Conservation (phyloP, 345 rosid genomes). For the Citrus cavaleriei region DNA sequence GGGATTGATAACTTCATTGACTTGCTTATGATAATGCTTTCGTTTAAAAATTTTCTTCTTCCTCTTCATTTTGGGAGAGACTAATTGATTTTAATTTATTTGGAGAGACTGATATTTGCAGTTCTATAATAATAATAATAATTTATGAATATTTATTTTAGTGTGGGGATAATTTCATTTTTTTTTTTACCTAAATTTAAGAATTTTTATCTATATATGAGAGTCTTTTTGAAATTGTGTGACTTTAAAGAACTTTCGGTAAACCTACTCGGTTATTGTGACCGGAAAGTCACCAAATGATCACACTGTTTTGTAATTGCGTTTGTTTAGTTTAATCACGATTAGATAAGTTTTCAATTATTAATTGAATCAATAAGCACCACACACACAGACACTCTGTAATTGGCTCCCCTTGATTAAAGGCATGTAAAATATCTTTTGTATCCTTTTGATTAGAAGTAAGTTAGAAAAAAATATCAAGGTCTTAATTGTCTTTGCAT, state of each 20-base stretch:
- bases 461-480: background rate
- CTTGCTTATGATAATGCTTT: background rate
- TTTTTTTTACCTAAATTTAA: too few species aligned
- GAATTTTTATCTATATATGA: too few species aligned
- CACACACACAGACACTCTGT: background rate
- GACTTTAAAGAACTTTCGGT: too few species aligned
- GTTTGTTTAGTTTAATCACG: background rate
- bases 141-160: too few species aligned
- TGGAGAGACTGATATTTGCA: background rate
- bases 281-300: background rate
- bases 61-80: background rate
- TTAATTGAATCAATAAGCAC: background rate
- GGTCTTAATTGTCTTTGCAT: background rate
- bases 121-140: background rate
- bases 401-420: background rate
- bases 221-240: too few species aligned
- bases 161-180: background rate
- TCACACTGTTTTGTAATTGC: background rate
- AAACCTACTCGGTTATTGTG: background rate
- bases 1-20: constrained; percentile 17
- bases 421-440: background rate
- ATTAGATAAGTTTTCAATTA: background rate
- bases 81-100: background rate
- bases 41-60: background rate
- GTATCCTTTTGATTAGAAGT: background rate